Evolutionary conservation across 768 basidiomycete species (phyloP), one percentile per base, ranked within the genome.

Genomic region (Lentinula raphanica): DNA sequence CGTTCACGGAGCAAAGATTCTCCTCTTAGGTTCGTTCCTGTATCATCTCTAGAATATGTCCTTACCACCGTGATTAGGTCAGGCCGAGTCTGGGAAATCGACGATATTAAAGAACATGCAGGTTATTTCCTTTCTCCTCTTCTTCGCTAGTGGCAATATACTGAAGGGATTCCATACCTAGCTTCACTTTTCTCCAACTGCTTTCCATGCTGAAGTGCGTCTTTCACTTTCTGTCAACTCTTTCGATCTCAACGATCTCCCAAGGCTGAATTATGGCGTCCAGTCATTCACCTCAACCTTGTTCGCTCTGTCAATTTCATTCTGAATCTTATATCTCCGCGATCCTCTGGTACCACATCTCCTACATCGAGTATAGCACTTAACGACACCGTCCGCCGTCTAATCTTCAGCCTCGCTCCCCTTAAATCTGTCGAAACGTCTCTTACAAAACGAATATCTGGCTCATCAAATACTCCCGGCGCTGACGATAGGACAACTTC

Each of bases 51-150:
- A 21, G 29, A 42, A 55, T 56, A 17, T 35, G 46, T 56, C 27
- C 29, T 38, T 25, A 19, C 39, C 25, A 11, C 56, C 42, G 21
- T 46, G 29, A 35, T 8, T 59, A 86, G 84, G 85, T 49, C 86
- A 86, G 67, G 81, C 85, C 31, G 85, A 86, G 70, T 83, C 84
- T 5, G 86, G 86, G 29, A 87, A 87, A 66, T 85, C 84, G 0
- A 86, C 86, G 0, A 75, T 85, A 28, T 69, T 87, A 44, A 86
- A 86, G 72, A 85, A 85, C 65, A 84, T 87, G 61, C 84, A 86
- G 63, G 73, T 86, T 29, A 73, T n/a, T n/a, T 78, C 45, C 84
- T 82, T 60, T 76, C 82, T 7, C 84, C 5, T 39, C 5, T 13
- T n/a, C n/a, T 13, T 39, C 38, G 3, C 23, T 23, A 3, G 21